These are phyloP conservation scores for Knufia fluminis DNA, from an alignment of 2,329 filamentous ascomycete species.

Conservation along the genomic window DNA sequence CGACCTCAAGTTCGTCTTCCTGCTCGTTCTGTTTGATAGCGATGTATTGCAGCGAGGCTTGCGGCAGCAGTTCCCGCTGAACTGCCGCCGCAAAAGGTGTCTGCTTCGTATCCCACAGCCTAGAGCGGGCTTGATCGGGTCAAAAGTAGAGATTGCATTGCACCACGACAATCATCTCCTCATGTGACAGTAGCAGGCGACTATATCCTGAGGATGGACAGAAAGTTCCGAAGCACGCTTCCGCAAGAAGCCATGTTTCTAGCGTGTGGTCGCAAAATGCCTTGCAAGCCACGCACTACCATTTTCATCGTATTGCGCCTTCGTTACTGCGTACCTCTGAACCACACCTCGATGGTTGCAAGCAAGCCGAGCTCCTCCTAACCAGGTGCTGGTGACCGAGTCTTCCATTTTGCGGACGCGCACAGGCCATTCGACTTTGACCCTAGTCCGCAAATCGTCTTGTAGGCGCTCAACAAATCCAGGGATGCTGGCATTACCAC, in stretches of 20 bases:
- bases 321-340: conserved; percentile 64
- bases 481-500: conserved; percentile 69
- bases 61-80: too few relatives aligned
- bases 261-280: conserved; percentile 45
- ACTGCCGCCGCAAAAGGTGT: too few relatives aligned
- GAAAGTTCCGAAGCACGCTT: too few relatives aligned
- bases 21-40: too few relatives aligned
- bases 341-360: conserved; percentile 52
- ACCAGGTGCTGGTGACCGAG: conserved; percentile 74
- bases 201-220: too few relatives aligned
- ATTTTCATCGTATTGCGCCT: conserved; percentile 81
- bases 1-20: too few relatives aligned
- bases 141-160: too few relatives aligned
- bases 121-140: too few relatives aligned
- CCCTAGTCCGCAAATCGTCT: conserved; percentile 59
- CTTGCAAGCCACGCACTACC: conserved; percentile 66
- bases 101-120: too few relatives aligned
- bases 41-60: too few relatives aligned
- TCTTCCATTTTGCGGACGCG: conserved; percentile 61
- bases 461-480: conserved; percentile 73
- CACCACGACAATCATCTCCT: too few relatives aligned
- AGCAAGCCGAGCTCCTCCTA: conserved; percentile 71
- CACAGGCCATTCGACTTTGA: conserved; percentile 69
- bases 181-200: too few relatives aligned
- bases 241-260: background rate